Base-by-base conservation (phyloP, 176 grass and related monocot species). In the Areca catechu region DNA sequence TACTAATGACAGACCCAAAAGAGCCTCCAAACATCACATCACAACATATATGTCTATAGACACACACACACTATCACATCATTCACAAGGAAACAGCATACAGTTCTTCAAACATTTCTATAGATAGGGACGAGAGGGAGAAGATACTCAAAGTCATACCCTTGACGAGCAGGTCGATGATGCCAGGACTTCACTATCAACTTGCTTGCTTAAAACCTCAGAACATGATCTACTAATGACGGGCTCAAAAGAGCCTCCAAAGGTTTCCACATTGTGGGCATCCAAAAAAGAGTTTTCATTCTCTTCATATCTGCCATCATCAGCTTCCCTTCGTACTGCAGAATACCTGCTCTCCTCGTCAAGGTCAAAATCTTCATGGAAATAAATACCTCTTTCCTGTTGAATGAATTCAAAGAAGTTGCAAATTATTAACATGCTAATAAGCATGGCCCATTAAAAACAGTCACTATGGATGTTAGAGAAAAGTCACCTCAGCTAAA, bases 291-390 rank as follows among this genome's bases (percentile, higher is more conserved):
- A 67, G 48, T 58, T 56, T 29, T 78, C 59, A 58, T 51, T 58
- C 12, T 28, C 58, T 62, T 12, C 18, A 34, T 30, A 67, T 37
- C 71, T 74, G 65, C 50, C 69, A 65, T 63, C 76, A 63, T 97
- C 80, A 9, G 61, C 74, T 66, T 89, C 82, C 64, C 94, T 93
- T 24, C 24, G 57, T 24, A 99, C 94, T 19, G 94, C 81, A 16
- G 94, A 99, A 82, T 99, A 99, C 67, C 76, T 88, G 66, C 74
- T 78, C 73, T 99, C 94, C 80, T 99, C 94, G 62, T 99, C 88
- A 63, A 89, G 79, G 54, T 92, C 84, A 56, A 83, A 74, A 34
- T 99, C 77, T 51, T 84, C 84, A 75, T 80, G 70, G 58, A 80
- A 78, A 51, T 71, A 62, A 25, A 93, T 73, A 24, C 94, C 94